A percentile compares a stretch with the other conserved stretches of the same genome.
phyloP scores from a whole-genome alignment of 75 land plant species.

The Azolla pinnata region DNA sequence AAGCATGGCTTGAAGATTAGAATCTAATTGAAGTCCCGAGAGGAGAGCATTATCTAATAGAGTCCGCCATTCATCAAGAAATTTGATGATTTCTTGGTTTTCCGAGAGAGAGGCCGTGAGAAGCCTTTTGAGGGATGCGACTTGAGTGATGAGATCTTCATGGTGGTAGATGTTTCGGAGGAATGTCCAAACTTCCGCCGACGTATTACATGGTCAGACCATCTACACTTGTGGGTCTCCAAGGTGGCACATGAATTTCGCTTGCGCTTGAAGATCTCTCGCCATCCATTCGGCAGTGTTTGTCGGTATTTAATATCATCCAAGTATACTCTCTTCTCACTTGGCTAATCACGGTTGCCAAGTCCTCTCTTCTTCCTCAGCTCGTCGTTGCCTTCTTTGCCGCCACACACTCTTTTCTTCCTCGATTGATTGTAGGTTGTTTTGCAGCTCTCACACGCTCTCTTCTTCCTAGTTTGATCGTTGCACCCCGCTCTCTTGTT shows the following conservation, averaged over 20 bases:
- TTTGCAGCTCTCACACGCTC: too few relatives aligned
- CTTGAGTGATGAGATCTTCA: background rate
- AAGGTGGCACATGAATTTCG: background rate
- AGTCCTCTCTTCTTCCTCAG: too few relatives aligned
- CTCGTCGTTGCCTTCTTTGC: too few relatives aligned
- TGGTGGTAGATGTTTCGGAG: background rate
- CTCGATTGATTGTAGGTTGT: too few relatives aligned
- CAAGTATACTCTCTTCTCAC: too few relatives aligned
- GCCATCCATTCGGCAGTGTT: background rate
- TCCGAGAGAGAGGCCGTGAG: background rate
- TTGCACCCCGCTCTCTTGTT: too few relatives aligned
- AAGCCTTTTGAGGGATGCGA: background rate
- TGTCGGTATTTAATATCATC: too few relatives aligned
- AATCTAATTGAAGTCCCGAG: background rate
- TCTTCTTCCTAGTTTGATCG: too few relatives aligned
- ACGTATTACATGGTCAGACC: background rate
- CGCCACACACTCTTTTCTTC: too few relatives aligned
- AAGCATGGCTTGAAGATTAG: constrained; percentile 1
- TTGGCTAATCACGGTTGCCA: too few relatives aligned
- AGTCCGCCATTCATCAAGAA: constrained; percentile 1
- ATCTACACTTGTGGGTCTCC: background rate
- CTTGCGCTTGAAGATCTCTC: background rate
- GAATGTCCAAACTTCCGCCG: background rate
- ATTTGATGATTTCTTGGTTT: background rate
- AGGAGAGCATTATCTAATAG: background rate